Evolutionary conservation across 768 basidiomycete species (phyloP).

Genomic region (Hysterangium stoloniferum): DNA sequence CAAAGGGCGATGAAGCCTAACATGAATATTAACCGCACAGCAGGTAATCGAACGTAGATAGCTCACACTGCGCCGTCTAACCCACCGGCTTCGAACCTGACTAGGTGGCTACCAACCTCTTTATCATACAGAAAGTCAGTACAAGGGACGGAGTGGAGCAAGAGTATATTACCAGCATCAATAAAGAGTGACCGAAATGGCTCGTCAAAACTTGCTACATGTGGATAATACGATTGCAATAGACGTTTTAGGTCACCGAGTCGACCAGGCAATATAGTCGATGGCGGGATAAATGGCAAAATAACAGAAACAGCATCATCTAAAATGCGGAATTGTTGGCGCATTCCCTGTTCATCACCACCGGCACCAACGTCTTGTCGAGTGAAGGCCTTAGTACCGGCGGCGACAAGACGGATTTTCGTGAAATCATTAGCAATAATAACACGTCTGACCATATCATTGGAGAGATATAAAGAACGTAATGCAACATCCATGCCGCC

Average conservation of each 20-base stretch:
- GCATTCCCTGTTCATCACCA: slow-evolving; percentile 39
- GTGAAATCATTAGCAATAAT: slow-evolving; percentile 76
- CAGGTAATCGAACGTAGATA: not conserved
- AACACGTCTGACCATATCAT: slow-evolving; percentile 75
- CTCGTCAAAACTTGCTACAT: slow-evolving; percentile 54
- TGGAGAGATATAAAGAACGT: slow-evolving; percentile 83
- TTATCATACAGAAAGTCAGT: slow-evolving; percentile 4
- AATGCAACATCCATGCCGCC: slow-evolving; percentile 47
- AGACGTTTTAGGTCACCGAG: slow-evolving; percentile 54
- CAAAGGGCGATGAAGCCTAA: slow-evolving; percentile 74
- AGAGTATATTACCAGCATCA: slow-evolving; percentile 37
- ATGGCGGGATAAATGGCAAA: slow-evolving; percentile 69
- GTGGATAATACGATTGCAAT: slow-evolving; percentile 73
- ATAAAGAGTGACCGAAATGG: slow-evolving; percentile 51
- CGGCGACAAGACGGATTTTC: slow-evolving; percentile 77
- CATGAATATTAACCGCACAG: not conserved
- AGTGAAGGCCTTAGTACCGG: slow-evolving; percentile 90
- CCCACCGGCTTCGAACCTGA: slow-evolving; percentile 54
- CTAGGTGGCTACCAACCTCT: slow-evolving; percentile 69
- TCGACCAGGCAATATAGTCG: slow-evolving; percentile 51
- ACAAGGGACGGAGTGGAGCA: not conserved
- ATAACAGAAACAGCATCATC: slow-evolving; percentile 81
- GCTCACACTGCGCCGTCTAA: slow-evolving; percentile 49
- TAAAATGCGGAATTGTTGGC: slow-evolving; percentile 64
- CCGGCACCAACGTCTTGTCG: slow-evolving; percentile 68